phyloP scores from a whole-genome alignment of 768 basidiomycete species.

The Boletellus sp. region DNA sequence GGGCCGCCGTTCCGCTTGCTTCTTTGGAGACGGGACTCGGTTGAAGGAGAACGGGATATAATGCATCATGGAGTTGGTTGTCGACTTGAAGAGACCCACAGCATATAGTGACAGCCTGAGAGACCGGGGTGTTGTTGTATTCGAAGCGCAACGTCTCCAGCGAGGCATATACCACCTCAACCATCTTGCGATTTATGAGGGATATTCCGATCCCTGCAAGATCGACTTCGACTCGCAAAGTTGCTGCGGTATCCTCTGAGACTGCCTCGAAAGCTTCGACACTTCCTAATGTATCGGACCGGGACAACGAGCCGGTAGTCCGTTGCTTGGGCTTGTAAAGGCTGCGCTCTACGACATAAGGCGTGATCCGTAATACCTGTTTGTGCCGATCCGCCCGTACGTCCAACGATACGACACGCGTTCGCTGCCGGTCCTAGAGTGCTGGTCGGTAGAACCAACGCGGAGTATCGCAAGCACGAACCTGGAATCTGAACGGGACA shows the following conservation, averaged over 20 bases:
- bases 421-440: slow-evolving; percentile 49
- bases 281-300: slow-evolving; percentile 68
- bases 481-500: slow-evolving; percentile 82
- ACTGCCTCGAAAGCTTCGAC: slow-evolving; percentile 83
- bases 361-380: slow-evolving; percentile 83
- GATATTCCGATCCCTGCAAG: slow-evolving; percentile 92
- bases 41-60: slow-evolving; percentile 93
- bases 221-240: slow-evolving; percentile 65
- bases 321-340: slow-evolving; percentile 78
- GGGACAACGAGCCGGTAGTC: slow-evolving; percentile 40
- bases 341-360: slow-evolving; percentile 81
- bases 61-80: slow-evolving; percentile 94
- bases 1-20: slow-evolving; percentile 65
- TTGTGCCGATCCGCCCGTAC: slow-evolving; percentile 84
- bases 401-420: slow-evolving; percentile 79
- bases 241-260: slow-evolving; percentile 65
- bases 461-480: slow-evolving; percentile 32
- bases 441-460: slow-evolving; percentile 1
- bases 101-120: slow-evolving; percentile 76
- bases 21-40: slow-evolving; percentile 85
- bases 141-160: slow-evolving; percentile 77
- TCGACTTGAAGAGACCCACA: slow-evolving; percentile 92
- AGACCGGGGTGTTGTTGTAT: slow-evolving; percentile 73
- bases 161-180: slow-evolving; percentile 88
- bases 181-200: slow-evolving; percentile 78